Evolutionary conservation across 2,329 filamentous ascomycete genomes (phyloP).

Genomic region (Pseudohalonectria lignicola): DNA sequence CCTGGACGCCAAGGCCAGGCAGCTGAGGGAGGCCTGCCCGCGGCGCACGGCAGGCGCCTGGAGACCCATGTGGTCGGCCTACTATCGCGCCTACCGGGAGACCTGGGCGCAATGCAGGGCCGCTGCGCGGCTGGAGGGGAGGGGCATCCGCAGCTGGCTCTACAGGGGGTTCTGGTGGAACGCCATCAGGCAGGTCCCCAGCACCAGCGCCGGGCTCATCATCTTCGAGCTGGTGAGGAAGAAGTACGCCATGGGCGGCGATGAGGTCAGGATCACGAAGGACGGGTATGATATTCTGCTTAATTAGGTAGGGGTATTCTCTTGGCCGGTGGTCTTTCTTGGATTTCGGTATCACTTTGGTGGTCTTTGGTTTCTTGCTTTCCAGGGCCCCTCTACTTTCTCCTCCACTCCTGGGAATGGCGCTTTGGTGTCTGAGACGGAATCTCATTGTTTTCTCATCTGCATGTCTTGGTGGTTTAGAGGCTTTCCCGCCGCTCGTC

Average conservation of each 20-base stretch:
- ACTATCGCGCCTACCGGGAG: slow-evolving; percentile 61
- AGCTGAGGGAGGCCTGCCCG: slow-evolving; percentile 21
- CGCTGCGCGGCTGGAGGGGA: slow-evolving; percentile 44
- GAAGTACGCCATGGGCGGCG: slow-evolving; percentile 55
- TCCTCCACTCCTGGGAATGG: too few relatives aligned
- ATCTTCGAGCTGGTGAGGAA: slow-evolving; percentile 68
- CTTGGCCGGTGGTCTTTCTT: too few relatives aligned
- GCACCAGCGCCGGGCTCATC: slow-evolving; percentile 65
- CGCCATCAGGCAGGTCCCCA: slow-evolving; percentile 63
- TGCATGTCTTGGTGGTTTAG: too few relatives aligned
- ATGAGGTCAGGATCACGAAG: slow-evolving; percentile 52
- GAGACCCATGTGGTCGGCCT: slow-evolving; percentile 44
- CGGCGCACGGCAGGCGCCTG: slow-evolving; percentile 1
- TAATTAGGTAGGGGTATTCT: too few relatives aligned
- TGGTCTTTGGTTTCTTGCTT: too few relatives aligned
- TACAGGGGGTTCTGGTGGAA: slow-evolving; percentile 64
- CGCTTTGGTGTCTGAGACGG: too few relatives aligned
- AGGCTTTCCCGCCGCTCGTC: too few relatives aligned
- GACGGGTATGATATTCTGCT: slow-evolving; percentile 65
- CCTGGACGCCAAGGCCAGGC: slow-evolving; percentile 50
- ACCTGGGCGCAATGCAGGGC: slow-evolving; percentile 50
- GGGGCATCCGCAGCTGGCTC: slow-evolving; percentile 50
- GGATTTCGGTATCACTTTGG: too few relatives aligned
- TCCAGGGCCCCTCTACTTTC: too few relatives aligned
- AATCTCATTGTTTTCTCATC: too few relatives aligned